Percentiles rank a stretch among this genome's conserved stretches.
phyloP scores from a whole-genome alignment of 371 early-diverging fungal species.

The Mucor racemosus region DNA sequence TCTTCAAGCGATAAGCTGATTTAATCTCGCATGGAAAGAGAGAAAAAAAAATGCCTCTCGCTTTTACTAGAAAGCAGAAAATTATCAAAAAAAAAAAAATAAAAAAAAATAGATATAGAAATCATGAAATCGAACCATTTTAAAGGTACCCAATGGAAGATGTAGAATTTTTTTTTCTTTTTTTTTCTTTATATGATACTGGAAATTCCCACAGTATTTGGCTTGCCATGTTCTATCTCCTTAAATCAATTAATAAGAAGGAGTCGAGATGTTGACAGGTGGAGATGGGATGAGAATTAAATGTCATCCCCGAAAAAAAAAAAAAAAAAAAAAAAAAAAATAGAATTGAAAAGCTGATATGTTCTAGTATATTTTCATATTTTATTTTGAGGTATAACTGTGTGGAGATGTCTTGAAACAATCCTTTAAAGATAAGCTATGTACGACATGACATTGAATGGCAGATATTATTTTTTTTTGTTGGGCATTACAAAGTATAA shows the following conservation, averaged over 20 bases:
- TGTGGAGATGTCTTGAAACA: too few relatives aligned
- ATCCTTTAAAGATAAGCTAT: too few relatives aligned
- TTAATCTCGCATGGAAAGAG: neutral
- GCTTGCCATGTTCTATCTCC: neutral
- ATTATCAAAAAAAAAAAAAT: neutral
- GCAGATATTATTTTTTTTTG: too few relatives aligned
- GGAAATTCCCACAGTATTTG: neutral
- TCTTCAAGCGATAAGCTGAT: neutral
- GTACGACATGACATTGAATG: too few relatives aligned
- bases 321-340: neutral
- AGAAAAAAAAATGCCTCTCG: neutral
- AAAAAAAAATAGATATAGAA: neutral
- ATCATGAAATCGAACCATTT: constrained; percentile 4
- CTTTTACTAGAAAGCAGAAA: neutral
- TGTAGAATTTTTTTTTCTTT: neutral
- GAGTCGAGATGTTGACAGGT: neutral
- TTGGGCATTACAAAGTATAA: neutral
- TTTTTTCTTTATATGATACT: too few relatives aligned
- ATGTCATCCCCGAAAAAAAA: neutral
- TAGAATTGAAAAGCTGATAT: neutral
- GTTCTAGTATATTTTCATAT: too few relatives aligned
- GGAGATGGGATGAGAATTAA: neutral
- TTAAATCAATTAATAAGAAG: neutral
- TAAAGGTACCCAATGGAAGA: neutral
- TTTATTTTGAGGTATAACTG: too few relatives aligned